Evolutionary conservation across 1,284 basidiomycete genomes (phyloP), one percentile per base, ranked within the genome.

Genomic region (Cryptococcus deneoformans): DNA sequence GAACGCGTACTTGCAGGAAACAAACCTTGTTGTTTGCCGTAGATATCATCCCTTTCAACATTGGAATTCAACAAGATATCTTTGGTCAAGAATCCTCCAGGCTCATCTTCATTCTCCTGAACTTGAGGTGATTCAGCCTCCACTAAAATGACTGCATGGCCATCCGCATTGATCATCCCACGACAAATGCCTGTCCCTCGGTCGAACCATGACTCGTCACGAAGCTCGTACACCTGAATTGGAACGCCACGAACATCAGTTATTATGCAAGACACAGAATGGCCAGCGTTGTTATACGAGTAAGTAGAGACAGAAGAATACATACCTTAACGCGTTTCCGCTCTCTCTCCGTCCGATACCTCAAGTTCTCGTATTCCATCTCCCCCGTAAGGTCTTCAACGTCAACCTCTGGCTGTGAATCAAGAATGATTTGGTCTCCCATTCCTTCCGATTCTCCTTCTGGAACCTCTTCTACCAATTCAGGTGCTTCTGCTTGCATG

Each of bases 141-240:
- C 14, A 92, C 92, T 56, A 93, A 85, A 50, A 94, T 83, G 57
- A 89, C 81, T 0, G 92, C 91, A 67, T 91, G 86, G 67, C 87
- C 86, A 37, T 84, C 83, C 47, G 86, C 82, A 64, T 88, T 85
- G 67, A 91, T 88, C 67, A 92, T 86, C 42, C 92, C 92, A 66
- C 87, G 89, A 76, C 93, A 95, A 73, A 92, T 89, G 0, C 93
- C 94, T 20, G 93, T 96, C 47, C 93, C 93, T 70, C 92, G 86
- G 81, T 97, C 94, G 57, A 87, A 84, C 93, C 93, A 97, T 53
- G 86, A 85, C 58, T 88, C 83, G 57, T 88, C 89, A 56, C 92
- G 84, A 59, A 97, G 86, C 77, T 93, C 88, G 77, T 97, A 97
- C 35, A 97, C 92, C 87, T 94, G 77, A 20, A 52, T n/a, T 47